phyloP scores from a whole-genome alignment of 2,329 filamentous ascomycete genomes.

The Verticillium alfalfae region DNA sequence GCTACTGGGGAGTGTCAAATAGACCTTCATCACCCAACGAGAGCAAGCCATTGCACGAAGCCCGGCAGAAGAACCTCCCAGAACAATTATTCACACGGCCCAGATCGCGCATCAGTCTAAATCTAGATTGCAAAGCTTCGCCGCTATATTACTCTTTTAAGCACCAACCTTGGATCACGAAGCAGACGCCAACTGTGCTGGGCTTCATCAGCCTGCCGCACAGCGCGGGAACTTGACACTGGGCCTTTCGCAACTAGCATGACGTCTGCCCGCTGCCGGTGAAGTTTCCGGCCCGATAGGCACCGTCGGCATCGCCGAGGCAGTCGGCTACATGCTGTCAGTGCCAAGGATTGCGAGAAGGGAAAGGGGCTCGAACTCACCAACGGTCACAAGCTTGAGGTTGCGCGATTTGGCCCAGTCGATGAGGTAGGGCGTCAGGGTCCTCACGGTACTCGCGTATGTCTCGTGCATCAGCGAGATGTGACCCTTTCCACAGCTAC shows the following conservation, averaged over 20 bases:
- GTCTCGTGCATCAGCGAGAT: slow-evolving; percentile 55
- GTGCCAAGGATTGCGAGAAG: neutral
- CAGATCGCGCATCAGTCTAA: no score
- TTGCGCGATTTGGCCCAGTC: slow-evolving; percentile 43
- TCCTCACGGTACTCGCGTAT: slow-evolving; percentile 41
- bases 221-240: no score
- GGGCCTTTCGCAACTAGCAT: slow-evolving; percentile 15
- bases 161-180: no score
- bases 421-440: slow-evolving; percentile 43
- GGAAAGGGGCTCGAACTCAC: slow-evolving; percentile 20
- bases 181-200: no score
- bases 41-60: no score
- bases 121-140: no score
- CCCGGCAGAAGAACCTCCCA: no score
- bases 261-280: slow-evolving; percentile 23
- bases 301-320: slow-evolving; percentile 30
- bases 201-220: neutral
- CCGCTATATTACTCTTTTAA: no score
- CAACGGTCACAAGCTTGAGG: slow-evolving; percentile 44
- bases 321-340: slow-evolving; percentile 26
- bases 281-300: slow-evolving; percentile 33
- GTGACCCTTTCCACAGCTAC: slow-evolving; percentile 38
- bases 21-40: no score
- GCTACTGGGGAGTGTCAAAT: no score
- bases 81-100: no score